Conservation (phyloP, 192 early-diverging fungal genomes). For the Lobosporangium transversale region DNA sequence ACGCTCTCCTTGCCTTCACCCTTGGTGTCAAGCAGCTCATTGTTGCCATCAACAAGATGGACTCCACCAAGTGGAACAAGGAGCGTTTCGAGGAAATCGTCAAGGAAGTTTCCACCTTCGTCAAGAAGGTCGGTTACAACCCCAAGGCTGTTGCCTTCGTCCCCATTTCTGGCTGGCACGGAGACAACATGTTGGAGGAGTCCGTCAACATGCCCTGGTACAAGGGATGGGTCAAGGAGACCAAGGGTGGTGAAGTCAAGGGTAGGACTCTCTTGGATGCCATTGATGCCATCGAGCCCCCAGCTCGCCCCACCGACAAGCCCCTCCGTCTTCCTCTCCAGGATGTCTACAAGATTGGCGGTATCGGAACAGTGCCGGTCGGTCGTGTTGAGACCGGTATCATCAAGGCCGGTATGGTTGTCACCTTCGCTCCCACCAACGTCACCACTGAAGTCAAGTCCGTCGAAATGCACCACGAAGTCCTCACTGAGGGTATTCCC, state of each 20-base stretch:
- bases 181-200: slow-evolving; percentile 98
- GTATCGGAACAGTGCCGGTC: slow-evolving; percentile 96
- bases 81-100: slow-evolving; percentile 96
- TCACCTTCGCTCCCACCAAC: slow-evolving; percentile 88
- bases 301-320: slow-evolving; percentile 88
- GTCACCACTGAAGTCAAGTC: slow-evolving; percentile 96
- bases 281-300: slow-evolving; percentile 95
- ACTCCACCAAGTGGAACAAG: slow-evolving; percentile 95
- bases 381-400: slow-evolving; percentile 97
- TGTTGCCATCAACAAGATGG: slow-evolving; percentile 99
- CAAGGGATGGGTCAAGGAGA: slow-evolving; percentile 96
- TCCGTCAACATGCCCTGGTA: slow-evolving; percentile 96
- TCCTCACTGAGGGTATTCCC: slow-evolving; percentile 85
- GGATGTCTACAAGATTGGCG: slow-evolving; percentile 98
- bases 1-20: slow-evolving; percentile 97
- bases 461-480: slow-evolving; percentile 99
- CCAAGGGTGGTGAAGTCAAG: slow-evolving; percentile 71
- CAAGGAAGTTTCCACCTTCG: slow-evolving; percentile 94
- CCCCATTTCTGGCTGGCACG: slow-evolving; percentile 98
- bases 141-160: slow-evolving; percentile 92
- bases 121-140: slow-evolving; percentile 98
- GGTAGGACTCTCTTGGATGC: slow-evolving; percentile 93
- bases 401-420: slow-evolving; percentile 93
- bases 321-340: slow-evolving; percentile 97
- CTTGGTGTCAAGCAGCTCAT: slow-evolving; percentile 99